Percentiles rank a stretch among this genome's conserved stretches.
Evolutionary conservation across 1,139 yeast species (phyloP).

Genomic region (Yamadazyma atmosphaerica): DNA sequence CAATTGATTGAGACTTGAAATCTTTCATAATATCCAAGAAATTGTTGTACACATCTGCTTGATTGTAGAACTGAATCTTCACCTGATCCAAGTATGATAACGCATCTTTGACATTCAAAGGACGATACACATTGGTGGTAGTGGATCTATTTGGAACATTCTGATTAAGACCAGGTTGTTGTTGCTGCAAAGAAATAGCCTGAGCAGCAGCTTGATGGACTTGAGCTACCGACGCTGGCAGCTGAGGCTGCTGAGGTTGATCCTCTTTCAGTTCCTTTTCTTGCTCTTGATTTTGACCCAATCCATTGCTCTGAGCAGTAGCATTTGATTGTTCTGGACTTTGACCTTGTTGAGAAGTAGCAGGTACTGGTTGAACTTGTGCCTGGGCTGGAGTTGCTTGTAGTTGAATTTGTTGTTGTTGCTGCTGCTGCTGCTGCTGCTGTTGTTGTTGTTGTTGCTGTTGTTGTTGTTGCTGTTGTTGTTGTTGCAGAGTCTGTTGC

Average conservation of each 20-base stretch:
- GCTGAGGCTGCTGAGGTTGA: slow-evolving; percentile 4
- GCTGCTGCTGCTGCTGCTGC: too few relatives aligned
- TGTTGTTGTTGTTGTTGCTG: too few relatives aligned
- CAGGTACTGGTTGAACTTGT: slow-evolving; percentile 3
- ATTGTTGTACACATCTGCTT: slow-evolving; percentile 95
- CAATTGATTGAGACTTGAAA: slow-evolving; percentile 92
- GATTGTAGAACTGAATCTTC: slow-evolving; percentile 84
- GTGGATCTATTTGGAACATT: slow-evolving; percentile 48
- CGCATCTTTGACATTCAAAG: slow-evolving; percentile 94
- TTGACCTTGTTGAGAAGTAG: background rate
- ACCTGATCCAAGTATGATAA: slow-evolving; percentile 93
- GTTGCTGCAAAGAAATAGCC: slow-evolving; percentile 11
- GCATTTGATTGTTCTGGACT: background rate
- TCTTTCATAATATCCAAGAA: slow-evolving; percentile 98
- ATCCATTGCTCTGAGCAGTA: background rate
- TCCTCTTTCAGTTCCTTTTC: background rate
- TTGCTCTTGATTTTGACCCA: background rate
- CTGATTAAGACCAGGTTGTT: slow-evolving; percentile 16
- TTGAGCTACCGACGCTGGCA: slow-evolving; percentile 8
- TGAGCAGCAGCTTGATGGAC: slow-evolving; percentile 15
- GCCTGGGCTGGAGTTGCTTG: slow-evolving; percentile 5
- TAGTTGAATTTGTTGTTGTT: too few relatives aligned
- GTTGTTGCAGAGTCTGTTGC: slow-evolving; percentile 6
- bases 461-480: too few relatives aligned
- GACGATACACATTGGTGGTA: slow-evolving; percentile 63